Conservation (phyloP, 257 asterid genomes). For the Nicotiana tabacum region DNA sequence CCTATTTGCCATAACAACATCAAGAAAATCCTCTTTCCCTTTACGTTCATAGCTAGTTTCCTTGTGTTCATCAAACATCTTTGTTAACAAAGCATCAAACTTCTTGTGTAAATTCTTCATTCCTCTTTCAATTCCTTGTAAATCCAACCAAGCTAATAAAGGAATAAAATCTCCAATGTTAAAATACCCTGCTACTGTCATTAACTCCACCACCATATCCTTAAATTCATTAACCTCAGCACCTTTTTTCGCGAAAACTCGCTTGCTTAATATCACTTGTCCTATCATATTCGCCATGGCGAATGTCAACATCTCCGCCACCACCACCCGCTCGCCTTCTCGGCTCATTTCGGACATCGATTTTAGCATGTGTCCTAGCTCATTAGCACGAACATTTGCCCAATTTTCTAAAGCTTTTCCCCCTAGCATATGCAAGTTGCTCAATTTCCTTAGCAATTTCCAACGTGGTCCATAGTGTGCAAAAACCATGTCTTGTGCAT, state of each 20-base stretch:
- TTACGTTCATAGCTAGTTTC: constrained; percentile 21
- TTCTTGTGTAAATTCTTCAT: constrained; percentile 42
- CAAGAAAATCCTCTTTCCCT: constrained; percentile 42
- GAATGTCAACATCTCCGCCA: constrained; percentile 36
- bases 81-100: constrained; percentile 35
- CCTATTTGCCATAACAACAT: constrained; percentile 27
- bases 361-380: constrained; percentile 37
- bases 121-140: constrained; percentile 40
- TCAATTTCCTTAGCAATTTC: constrained; percentile 42
- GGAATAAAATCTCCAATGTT: constrained; percentile 51
- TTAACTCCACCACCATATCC: constrained; percentile 53
- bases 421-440: constrained; percentile 42
- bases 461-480: constrained; percentile 46
- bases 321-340: constrained; percentile 20
- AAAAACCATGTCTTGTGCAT: constrained; percentile 43
- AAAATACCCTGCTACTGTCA: constrained; percentile 41
- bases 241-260: constrained; percentile 32
- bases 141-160: constrained; percentile 45
- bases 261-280: constrained; percentile 36
- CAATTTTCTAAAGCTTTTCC: constrained; percentile 33
- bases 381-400: constrained; percentile 26
- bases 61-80: constrained; percentile 39
- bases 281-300: constrained; percentile 52
- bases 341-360: constrained; percentile 24
- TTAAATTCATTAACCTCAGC: constrained; percentile 40